Evolutionary conservation across 2,329 filamentous ascomycete genomes (phyloP), one percentile per base, ranked within the genome.

Genomic region (Fusarium sterilihyphosum): DNA sequence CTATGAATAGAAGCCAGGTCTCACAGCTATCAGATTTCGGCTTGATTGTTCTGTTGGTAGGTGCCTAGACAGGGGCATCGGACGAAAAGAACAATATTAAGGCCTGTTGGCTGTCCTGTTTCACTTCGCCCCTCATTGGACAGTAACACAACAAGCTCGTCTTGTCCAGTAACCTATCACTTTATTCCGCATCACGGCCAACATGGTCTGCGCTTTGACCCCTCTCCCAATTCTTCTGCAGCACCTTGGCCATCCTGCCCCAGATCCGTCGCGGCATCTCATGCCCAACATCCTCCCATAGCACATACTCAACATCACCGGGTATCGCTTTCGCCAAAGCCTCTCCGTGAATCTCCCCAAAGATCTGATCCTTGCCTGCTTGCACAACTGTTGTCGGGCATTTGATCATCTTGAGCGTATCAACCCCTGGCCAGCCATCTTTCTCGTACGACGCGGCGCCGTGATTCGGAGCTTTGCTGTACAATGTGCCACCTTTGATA

Each of bases 351-450:
- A 61, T 66, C 43, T 70, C 57, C 0, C 77, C 75, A 67, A 82
- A 80, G 11, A 78, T 58, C 52, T 80, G 80, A 40, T 81, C 80
- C 35, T 81, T 78, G 7, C 52, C 76, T 8, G 76, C 76, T 50
- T 80, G 79, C 31, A 81, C 68, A 18, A 82, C 79, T 2, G 77
- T 77, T 2, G 79, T 70, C 17, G 80, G 78, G 24, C 78, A 81
- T 5, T 50, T 70, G 31, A 81, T 59, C 7, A 67, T 20, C 37
- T 73, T 70, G 38, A 81, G 73, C 13, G 58, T 56, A 31, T 79
- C 72, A 24, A 47, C 67, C 3, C 77, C 75, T 22, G 80, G 77
- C 76, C 80, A 76, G 6, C 52, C 67, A 16, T 73, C 75, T 4
- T 65, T 70, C 38, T 71, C 53, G 41, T 71, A 50, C 16, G 76